Conservation (phyloP, 2,329 filamentous ascomycete species). For the Colletotrichum destructivum region DNA sequence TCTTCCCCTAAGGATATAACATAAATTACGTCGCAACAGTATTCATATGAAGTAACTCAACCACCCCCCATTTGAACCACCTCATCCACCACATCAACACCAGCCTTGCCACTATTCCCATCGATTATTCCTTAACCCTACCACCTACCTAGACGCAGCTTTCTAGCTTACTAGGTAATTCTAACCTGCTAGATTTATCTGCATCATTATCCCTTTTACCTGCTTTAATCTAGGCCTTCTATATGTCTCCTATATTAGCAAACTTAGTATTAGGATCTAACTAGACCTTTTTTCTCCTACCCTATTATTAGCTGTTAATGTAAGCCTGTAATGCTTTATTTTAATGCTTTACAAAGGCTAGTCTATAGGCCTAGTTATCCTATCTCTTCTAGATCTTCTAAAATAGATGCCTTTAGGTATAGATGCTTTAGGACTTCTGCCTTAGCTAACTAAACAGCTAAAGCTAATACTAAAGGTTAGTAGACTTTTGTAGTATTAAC, state of each 20-base stretch:
- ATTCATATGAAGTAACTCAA: no score
- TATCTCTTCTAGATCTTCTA: neutral
- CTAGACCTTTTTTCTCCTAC: neutral
- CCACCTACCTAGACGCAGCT: neutral
- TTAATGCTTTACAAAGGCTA: neutral
- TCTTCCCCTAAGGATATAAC: no score
- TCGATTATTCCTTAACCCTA: no score
- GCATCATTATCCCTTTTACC: no score
- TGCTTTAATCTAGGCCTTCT: neutral
- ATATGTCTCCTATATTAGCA: neutral
- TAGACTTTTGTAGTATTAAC: no score
- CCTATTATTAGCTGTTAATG: neutral
- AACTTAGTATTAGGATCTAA: neutral
- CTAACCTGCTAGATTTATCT: neutral
- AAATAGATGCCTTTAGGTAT: neutral
- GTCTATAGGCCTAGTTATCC: neutral
- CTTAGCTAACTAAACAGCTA: neutral
- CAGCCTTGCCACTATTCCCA: no score
- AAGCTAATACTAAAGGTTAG: neutral
- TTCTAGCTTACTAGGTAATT: neutral
- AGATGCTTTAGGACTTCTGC: neutral
- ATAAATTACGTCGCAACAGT: no score
- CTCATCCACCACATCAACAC: no score
- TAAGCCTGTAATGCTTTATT: neutral
- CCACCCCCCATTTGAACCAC: no score